Base-by-base conservation (phyloP, 345 rosid genomes). In the Syzygium aromaticum region DNA sequence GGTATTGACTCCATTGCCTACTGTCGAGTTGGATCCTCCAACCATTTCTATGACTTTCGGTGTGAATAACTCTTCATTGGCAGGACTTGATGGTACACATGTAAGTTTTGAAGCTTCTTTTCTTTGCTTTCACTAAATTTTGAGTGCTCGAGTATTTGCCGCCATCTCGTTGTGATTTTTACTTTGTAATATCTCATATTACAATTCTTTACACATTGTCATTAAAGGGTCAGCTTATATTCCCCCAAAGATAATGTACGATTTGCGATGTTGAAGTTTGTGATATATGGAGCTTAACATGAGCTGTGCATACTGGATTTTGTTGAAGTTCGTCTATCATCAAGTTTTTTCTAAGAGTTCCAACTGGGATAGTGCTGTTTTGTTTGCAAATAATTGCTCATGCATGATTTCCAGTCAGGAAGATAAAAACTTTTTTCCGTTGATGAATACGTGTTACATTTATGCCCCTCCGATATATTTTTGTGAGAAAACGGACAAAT, bases 1-100 rank as follows among this genome's bases (percentile, higher is more conserved):
- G 99, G 97, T 96, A 87, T 93, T 91, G 92, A 89, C 90, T 90
- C 95, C 99, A 73, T 93, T 98, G 87, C 99, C 99, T 25, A 87
- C 95, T 83, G 87, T 95, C 85, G 99, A 94, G 91, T 90, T 98
- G 93, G 99, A 98, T 85, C 99, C 99, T 63, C 99, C 99, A 87
- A 98, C 99, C 84, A 98, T 98, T 92, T 96, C 99, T 88, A 98
- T 98, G 99, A 98, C 99, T 54, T 98, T 98, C 89, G 93, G 99
- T 89, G 99, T 96, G 88, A 98, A 98, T 87, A 98, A 98, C 91
- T 98, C 99, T 94, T 97, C 99, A 14, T 92, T 96, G 90, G 98
- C 98, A 86, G 99, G 99, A 87, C 97, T 94, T 87, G 98, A 95
- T 93, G 99, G 99, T 86, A 93, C 91, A 63, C 97, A 94, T 84